These are phyloP conservation scores for Metschnikowia lunata DNA, from an alignment of 805 yeast species.

Conservation along the genomic window DNA sequence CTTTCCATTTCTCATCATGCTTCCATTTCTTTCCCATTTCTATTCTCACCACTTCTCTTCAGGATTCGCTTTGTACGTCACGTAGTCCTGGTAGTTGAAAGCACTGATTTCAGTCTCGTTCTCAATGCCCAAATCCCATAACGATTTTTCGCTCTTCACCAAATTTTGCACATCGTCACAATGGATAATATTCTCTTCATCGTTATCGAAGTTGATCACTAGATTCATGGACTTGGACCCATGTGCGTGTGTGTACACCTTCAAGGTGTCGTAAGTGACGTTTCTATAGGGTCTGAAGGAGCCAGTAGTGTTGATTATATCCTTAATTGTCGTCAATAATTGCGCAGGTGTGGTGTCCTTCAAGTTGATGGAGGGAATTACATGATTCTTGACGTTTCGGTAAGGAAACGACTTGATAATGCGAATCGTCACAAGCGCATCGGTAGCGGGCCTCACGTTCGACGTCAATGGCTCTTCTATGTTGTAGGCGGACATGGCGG, in stretches of 20 bases:
- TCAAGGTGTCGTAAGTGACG: conserved; percentile 68
- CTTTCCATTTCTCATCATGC: no score
- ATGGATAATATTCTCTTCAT: conserved; percentile 60
- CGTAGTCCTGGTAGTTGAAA: conserved; percentile 67
- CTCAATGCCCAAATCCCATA: conserved; percentile 44
- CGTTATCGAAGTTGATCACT: conserved; percentile 82
- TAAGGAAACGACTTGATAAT: conserved; percentile 88
- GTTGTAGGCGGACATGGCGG: conserved; percentile 4
- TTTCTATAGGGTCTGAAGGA: conserved; percentile 78
- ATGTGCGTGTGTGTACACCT: conserved; percentile 91
- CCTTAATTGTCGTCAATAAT: conserved; percentile 49
- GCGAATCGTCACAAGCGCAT: conserved; percentile 78
- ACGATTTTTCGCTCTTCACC: conserved; percentile 16
- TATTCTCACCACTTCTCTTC: conserved; percentile 86
- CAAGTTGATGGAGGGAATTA: conserved; percentile 67
- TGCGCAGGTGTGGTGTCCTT: conserved; percentile 61
- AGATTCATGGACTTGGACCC: conserved; percentile 90
- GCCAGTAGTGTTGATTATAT: conserved; percentile 52
- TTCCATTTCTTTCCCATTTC: no score
- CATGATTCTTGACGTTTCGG: conserved; percentile 76
- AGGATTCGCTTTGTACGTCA: conserved; percentile 70
- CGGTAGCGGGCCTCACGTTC: conserved; percentile 64
- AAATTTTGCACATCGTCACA: conserved; percentile 17
- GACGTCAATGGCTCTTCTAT: conserved; percentile 61
- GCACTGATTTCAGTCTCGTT: conserved; percentile 91